Base-by-base conservation (phyloP, 78 protist species). In the Paulinella micropora region DNA sequence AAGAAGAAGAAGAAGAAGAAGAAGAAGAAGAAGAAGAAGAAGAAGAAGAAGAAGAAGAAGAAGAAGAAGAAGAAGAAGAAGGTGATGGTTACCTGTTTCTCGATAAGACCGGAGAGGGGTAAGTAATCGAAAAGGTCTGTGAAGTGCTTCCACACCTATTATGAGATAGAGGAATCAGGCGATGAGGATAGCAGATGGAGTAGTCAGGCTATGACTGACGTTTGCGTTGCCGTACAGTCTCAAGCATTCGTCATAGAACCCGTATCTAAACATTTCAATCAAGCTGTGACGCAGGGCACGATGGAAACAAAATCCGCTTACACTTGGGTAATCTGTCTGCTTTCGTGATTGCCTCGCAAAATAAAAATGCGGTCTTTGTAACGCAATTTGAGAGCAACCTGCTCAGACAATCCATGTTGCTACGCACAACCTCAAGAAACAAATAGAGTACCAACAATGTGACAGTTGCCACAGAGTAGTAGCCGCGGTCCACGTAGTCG, bases 281-380 rank as follows among this genome's bases (percentile, higher is more conserved):
- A n/a, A n/a, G n/a, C n/a, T n/a, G n/a, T n/a, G n/a, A n/a, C n/a
- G n/a, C n/a, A n/a, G n/a, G n/a, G n/a, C n/a, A 88, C 69, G 3
- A 26, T 37, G 69, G 38, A 1, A 6, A 83, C 1, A 86, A 31
- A n/a, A 83, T 92, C n/a, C n/a, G n/a, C n/a, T 39, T 73, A 92
- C 95, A 96, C 98, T 83, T 95, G 97, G 0, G 99, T 96, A 82
- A 96, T 95, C 77, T 95, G 97, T 34, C 99, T 84, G 0, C 92
- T 79, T 91, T 97, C 99, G 88, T 97, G 99, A 84, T 97, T 97
- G 36, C 99, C 99, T 3, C 99, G 94, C 51, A 96, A 88, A 28
- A 97, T 39, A 2, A 95, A 92, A 9, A 97, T 86, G 29, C 97
- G 91, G 37, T 91, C 92, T 67, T 82, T 91, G 35, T 86, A 95